Evolutionary conservation across 2,329 filamentous ascomycete genomes (phyloP), one percentile per base, ranked within the genome.

Genomic region (Alternaria sp.): DNA sequence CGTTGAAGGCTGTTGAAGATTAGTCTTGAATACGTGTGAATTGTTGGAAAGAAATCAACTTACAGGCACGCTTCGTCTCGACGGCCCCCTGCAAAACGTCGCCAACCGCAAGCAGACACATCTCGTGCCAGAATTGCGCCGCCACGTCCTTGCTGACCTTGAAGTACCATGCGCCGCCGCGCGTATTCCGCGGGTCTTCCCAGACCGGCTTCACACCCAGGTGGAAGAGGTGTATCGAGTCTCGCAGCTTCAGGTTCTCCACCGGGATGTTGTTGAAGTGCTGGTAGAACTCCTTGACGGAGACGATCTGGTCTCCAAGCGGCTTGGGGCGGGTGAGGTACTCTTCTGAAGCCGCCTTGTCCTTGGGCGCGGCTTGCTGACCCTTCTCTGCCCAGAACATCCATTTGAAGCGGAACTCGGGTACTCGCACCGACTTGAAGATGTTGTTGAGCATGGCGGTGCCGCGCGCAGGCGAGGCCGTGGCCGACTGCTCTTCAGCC

Each of bases 151-250:
- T 97, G 67, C 90, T 89, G 47, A 97, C 90, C 55, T 94, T 90
- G 81, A 98, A 97, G 21, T 93, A 96, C 93, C 93, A 97, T 78
- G 92, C 91, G 54, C 95, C 95, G 56, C 95, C 95, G 65, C 89
- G 86, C 63, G 91, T 85, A 81, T 97, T 97, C 73, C 96, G 89
- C 44, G 92, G 88, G 78, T 98, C 95, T 82, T 94, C 92, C 86
- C 94, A 92, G 46, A 94, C 88, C 20, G 91, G 92, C 83, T 92
- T 91, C 80, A 94, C 92, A 71, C 92, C 89, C 71, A 90, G 85
- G 88, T 92, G 93, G 82, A 92, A 93, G 79, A 94, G 90, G 82
- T 94, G 91, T 26, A 92, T 91, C 51, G 77, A 81, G 73, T 86
- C 84, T 15, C 91, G 89, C 69, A 94, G 84, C 55, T 90, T 86